Conservation (phyloP, 2,329 filamentous ascomycete genomes). For the Fusarium nygamai region DNA sequence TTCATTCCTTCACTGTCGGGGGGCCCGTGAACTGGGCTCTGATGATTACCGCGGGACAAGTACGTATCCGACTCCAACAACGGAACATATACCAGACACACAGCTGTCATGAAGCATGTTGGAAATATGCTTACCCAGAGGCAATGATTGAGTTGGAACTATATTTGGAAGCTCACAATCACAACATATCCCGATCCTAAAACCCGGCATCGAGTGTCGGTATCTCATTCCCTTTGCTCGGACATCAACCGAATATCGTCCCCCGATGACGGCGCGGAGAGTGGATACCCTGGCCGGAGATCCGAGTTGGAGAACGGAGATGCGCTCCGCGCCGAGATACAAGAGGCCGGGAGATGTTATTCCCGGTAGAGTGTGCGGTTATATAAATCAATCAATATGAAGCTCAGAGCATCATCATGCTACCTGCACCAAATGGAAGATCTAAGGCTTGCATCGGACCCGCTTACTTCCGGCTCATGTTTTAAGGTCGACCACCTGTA, state of each 20-base stretch:
- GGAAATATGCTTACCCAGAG: neutral
- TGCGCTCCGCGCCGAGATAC: slow-evolving; percentile 42
- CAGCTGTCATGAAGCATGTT: neutral
- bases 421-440: neutral
- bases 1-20: neutral
- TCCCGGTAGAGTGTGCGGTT: slow-evolving; percentile 4
- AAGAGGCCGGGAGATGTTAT: slow-evolving; percentile 21
- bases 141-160: neutral
- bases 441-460: neutral
- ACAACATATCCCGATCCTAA: neutral
- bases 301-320: slow-evolving; percentile 42
- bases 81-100: neutral
- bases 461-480: neutral
- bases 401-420: neutral
- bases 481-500: neutral
- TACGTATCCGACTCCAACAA: neutral
- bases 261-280: slow-evolving; percentile 43
- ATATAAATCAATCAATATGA: neutral
- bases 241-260: slow-evolving; percentile 13
- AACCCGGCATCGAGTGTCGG: neutral
- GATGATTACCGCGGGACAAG: neutral
- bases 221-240: slow-evolving; percentile 18
- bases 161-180: neutral
- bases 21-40: neutral
- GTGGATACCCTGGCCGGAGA: slow-evolving; percentile 38